Evolutionary conservation across 306 rosid genomes (phyloP).

Genomic region (Quercus gilva): DNA sequence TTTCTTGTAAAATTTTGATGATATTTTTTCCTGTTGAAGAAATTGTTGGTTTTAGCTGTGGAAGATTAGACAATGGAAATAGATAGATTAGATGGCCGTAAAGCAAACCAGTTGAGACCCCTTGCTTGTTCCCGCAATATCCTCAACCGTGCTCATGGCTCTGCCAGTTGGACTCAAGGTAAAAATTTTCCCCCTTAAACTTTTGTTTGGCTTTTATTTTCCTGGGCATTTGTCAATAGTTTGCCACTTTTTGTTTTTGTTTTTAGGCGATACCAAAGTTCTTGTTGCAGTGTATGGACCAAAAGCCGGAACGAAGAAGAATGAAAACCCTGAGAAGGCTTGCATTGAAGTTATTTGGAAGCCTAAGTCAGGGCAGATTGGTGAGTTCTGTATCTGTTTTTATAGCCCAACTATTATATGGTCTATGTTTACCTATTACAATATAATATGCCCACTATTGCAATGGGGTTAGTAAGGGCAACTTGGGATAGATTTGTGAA

Average conservation of each 20-base stretch:
- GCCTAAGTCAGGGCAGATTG: constrained; percentile 83
- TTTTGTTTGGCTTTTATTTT: background rate
- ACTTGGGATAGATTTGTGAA: too few species aligned
- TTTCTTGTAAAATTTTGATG: background rate
- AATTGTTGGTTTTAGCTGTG: background rate
- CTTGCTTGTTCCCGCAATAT: constrained; percentile 67
- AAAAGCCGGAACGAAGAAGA: constrained; percentile 84
- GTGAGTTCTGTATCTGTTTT: constrained; percentile 19
- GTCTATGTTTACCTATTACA: background rate
- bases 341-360: constrained; percentile 95
- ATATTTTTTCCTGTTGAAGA: background rate
- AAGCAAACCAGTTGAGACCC: constrained; percentile 76
- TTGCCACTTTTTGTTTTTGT: background rate
- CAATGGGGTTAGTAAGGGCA: too few species aligned
- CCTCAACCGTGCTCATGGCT: constrained; percentile 89
- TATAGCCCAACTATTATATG: background rate
- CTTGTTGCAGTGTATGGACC: constrained; percentile 87
- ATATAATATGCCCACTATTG: background rate
- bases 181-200: background rate
- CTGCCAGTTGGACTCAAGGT: constrained; percentile 92
- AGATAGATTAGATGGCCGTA: constrained; percentile 70
- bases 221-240: background rate
- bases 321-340: constrained; percentile 87
- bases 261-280: constrained; percentile 76
- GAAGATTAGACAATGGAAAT: constrained; percentile 37